Evolutionary conservation across 2,329 filamentous ascomycete genomes (phyloP), one percentile per base, ranked within the genome.

Genomic region (Venturiaceae sp.): DNA sequence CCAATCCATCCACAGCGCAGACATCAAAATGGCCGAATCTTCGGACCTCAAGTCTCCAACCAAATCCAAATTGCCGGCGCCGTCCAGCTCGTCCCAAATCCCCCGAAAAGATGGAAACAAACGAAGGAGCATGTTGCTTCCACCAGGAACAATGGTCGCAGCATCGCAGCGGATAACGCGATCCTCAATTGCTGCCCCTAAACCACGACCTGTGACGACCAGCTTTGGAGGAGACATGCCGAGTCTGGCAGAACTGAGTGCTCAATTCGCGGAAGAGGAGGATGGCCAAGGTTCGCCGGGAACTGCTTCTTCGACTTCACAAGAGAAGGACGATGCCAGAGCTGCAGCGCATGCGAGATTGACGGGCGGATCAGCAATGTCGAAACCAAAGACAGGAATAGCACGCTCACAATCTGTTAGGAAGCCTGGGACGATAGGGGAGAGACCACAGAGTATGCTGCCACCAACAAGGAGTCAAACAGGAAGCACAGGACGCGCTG

Each of bases 251-350:
- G 39, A 33, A 19, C 26, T 58, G 55, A 58, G 32, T 21, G 30
- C 44, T 26, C 44, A 44, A 37, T 28, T 14, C 13, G 33, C 44
- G 19, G 47, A 54, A 32, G 57, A 44, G 32, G 47, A 39, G 7
- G 57, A 54, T 13, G 44, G 41, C n/a, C 36, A n/a, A 6, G 41
- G 41, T 7, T 32, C 26, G 11, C 32, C 33, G 13, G 36, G 26
- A 28, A 37, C 30, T 19, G 34, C 32, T 2, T 41, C 37, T 8
- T 30, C 26, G 11, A 9, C 28, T 5, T 44, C 55, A 30, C 33
- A 56, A n/a, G 39, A 44, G n/a, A 50, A 50, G 19, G 55, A 57
- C 5, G 39, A 34, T 6, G 55, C 55, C 16, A 57, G 55, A 57
- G 55, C 55, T 14, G 37, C 39, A 14, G 55, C 55, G 13, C 50